Evolutionary conservation across 2,329 filamentous ascomycete species (phyloP), one percentile per base, ranked within the genome.

Genomic region (Claviceps paspali): DNA sequence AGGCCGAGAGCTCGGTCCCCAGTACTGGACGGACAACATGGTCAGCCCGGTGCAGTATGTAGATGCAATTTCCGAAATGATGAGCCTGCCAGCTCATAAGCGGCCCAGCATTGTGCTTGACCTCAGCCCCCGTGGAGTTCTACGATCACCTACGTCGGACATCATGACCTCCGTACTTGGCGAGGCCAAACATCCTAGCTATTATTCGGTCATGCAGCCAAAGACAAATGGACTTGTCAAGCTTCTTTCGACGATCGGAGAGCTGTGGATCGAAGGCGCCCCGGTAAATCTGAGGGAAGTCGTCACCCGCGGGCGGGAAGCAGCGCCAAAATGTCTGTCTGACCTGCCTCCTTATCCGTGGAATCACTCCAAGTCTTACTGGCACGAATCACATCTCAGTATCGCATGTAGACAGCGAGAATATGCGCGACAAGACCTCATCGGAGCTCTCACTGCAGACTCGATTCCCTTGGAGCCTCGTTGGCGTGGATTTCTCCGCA

Each of bases 311-410:
- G 41, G 42, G 1, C 29, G 41, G 6, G 29, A 35, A 9, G 38
- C 42, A 6, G 37, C 27, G 3, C 47, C 47, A n/a, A 53, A 52
- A 37, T 60, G 60, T 15, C 51, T 73, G 3, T 45, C 55, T 1
- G 60, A 65, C 40, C 48, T 74, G 23, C 70, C 70, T 2, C 55
- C 60, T 1, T 73, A 73, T 41, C 60, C 65, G 2, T 74, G 70
- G 68, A 69, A 73, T 22, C 69, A 73, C 40, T 50, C 54, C 19
- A 66, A 60, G 19, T 53, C 49, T 1, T 70, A 71, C 47, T 73
- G 70, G 69, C 61, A 68, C 41, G 69, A 74, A 41, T 65, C 64
- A 1, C 61, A 65, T 29, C 46, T 67, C 2, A 64, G 63, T 15
- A 47, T 51, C 11, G 55, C 61, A 9, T 60, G 60, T 33, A 60